Percentiles rank a stretch among this genome's conserved stretches.
These are phyloP conservation scores for Wickerhamomyces mucosus DNA, from an alignment of 805 yeast species.

Conservation along the genomic window DNA sequence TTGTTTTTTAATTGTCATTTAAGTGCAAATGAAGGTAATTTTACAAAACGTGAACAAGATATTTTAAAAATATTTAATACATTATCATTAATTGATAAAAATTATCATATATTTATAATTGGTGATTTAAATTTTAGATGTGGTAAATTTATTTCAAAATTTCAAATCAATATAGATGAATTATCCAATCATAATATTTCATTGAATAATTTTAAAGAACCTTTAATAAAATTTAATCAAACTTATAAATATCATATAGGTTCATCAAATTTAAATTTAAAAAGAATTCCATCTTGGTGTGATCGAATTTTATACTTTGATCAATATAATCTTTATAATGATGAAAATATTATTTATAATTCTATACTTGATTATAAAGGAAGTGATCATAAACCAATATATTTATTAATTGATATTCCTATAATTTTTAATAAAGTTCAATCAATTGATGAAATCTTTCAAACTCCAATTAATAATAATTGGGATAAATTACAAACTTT, in stretches of 20 bases:
- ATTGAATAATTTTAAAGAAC: constrained; percentile 45
- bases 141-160: constrained; percentile 2
- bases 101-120: constrained; percentile 55
- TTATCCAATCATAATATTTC: constrained; percentile 6
- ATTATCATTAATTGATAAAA: constrained; percentile 48
- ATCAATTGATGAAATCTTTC: too few relatives aligned
- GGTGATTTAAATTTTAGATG: constrained; percentile 86
- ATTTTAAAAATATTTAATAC: constrained; percentile 39
- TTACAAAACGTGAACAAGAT: constrained; percentile 43
- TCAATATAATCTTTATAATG: too few relatives aligned
- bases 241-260: constrained; percentile 61
- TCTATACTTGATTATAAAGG: too few relatives aligned
- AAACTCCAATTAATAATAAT: too few relatives aligned
- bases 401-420: too few relatives aligned
- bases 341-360: too few relatives aligned
- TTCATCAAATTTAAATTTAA: constrained; percentile 38
- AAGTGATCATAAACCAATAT: too few relatives aligned
- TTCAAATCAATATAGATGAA: constrained; percentile 9
- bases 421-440: too few relatives aligned
- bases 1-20: constrained; percentile 69
- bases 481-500: too few relatives aligned
- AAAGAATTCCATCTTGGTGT: constrained; percentile 82
- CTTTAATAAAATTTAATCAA: constrained; percentile 59
- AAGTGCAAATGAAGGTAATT: constrained; percentile 69
- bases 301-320: constrained; percentile 72